A percentile compares a stretch with the other conserved stretches of the same genome.
Conservation (phyloP, 108 stramenopile species). For the Cylindrotheca closterium region DNA sequence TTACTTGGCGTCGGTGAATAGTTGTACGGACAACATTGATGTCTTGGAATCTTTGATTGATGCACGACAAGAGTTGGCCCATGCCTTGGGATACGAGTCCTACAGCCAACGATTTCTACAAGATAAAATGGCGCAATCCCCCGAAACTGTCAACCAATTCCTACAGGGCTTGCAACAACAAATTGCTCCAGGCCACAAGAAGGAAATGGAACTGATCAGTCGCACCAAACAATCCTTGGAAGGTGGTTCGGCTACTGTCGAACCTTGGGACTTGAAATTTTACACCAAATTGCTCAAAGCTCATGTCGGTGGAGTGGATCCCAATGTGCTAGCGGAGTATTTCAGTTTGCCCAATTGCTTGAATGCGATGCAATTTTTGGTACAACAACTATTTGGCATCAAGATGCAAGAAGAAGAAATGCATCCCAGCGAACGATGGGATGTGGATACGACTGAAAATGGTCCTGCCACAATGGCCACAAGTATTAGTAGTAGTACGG, state of each 20-base stretch:
- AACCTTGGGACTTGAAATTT: slow-evolving; percentile 90
- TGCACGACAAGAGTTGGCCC: slow-evolving; percentile 65
- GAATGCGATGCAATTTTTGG: slow-evolving; percentile 65
- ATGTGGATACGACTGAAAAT: slow-evolving; percentile 21
- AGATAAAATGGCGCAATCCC: slow-evolving; percentile 75
- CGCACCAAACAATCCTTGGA: slow-evolving; percentile 65
- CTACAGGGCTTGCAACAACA: slow-evolving; percentile 45
- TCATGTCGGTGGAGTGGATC: slow-evolving; percentile 47
- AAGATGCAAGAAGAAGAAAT: slow-evolving; percentile 66
- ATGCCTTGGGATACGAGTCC: slow-evolving; percentile 60
- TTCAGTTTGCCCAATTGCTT: slow-evolving; percentile 78
- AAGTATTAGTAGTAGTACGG: slow-evolving; percentile 8
- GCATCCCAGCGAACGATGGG: slow-evolving; percentile 75
- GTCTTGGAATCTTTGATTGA: slow-evolving; percentile 70
- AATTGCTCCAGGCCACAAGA: slow-evolving; percentile 34
- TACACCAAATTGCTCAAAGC: slow-evolving; percentile 67
- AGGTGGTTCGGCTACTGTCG: slow-evolving; percentile 33
- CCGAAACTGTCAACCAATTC: slow-evolving; percentile 50
- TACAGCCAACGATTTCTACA: slow-evolving; percentile 73
- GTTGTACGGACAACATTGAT: slow-evolving; percentile 68
- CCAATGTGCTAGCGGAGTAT: slow-evolving; percentile 41
- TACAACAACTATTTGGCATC: slow-evolving; percentile 74
- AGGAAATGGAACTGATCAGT: slow-evolving; percentile 60
- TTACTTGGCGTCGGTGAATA: slow-evolving; percentile 65
- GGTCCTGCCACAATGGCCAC: too few relatives aligned